phyloP scores from a whole-genome alignment of 208 protist genomes.

The Wallacemonas sp. region DNA sequence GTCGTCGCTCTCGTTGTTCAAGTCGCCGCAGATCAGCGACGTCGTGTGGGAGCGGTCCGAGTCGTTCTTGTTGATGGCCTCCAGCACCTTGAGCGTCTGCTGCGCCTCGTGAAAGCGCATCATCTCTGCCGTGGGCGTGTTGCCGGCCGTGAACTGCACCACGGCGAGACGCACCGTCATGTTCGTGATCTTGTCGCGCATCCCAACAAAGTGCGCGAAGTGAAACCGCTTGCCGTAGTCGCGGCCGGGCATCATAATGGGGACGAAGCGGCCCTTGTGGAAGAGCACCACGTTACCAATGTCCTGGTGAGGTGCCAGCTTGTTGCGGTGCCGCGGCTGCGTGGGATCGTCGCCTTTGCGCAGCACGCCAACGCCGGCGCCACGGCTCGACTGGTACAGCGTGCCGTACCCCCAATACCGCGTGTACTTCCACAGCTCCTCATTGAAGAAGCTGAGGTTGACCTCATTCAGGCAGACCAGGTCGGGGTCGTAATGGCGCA shows the following conservation, averaged over 20 bases:
- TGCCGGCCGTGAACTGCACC: conserved; percentile 78
- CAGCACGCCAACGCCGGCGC: conserved; percentile 53
- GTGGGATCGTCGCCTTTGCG: conserved; percentile 51
- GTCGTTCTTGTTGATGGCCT: conserved; percentile 60
- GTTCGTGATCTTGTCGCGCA: conserved; percentile 87
- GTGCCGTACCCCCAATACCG: conserved; percentile 80
- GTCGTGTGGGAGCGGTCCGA: conserved; percentile 66
- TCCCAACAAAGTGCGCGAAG: conserved; percentile 71
- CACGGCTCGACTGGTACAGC: conserved; percentile 80
- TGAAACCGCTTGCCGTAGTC: conserved; percentile 63
- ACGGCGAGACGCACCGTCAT: conserved; percentile 70
- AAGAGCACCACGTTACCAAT: conserved; percentile 88
- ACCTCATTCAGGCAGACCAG: conserved; percentile 84
- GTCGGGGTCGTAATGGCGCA: conserved; percentile 80
- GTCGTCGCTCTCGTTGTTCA: conserved; percentile 79
- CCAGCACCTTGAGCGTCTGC: conserved; percentile 67
- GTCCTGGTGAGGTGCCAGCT: conserved; percentile 63
- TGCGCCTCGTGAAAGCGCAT: conserved; percentile 60
- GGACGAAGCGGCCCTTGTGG: conserved; percentile 87
- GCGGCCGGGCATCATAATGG: conserved; percentile 73
- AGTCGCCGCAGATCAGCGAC: conserved; percentile 68
- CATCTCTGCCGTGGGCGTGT: conserved; percentile 44
- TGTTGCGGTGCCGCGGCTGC: conserved; percentile 36
- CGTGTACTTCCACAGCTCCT: conserved; percentile 62
- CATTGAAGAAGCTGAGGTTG: conserved; percentile 73